These are phyloP conservation scores for Hirschioporus abietinus DNA, from an alignment of 768 basidiomycete genomes.

Conservation along the genomic window DNA sequence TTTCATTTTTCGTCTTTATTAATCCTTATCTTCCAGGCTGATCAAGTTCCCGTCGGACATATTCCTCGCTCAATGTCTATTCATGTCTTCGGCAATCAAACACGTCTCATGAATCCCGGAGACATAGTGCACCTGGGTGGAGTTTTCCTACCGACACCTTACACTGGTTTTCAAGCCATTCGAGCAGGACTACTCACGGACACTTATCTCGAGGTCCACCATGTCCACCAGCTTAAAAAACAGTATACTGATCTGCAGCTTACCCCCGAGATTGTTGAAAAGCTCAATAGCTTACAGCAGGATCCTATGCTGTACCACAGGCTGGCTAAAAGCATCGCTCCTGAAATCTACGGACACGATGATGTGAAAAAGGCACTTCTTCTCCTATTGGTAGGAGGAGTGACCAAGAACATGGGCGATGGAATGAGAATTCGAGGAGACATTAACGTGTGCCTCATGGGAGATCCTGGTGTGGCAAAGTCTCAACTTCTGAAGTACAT, in stretches of 20 bases:
- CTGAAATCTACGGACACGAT: slow-evolving; percentile 96
- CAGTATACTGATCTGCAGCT: slow-evolving; percentile 94
- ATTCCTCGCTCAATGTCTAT: slow-evolving; percentile 98
- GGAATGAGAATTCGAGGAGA: slow-evolving; percentile 99
- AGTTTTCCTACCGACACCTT: slow-evolving; percentile 95
- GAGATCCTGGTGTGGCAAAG: slow-evolving; percentile 98
- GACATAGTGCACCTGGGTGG: slow-evolving; percentile 96
- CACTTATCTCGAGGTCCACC: slow-evolving; percentile 90
- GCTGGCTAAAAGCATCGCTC: slow-evolving; percentile 91
- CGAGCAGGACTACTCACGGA: slow-evolving; percentile 96
- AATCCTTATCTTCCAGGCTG: slow-evolving; percentile 52
- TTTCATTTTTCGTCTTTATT: slow-evolving; percentile 7
- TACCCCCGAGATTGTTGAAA: slow-evolving; percentile 73
- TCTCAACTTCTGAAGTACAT: slow-evolving; percentile 97
- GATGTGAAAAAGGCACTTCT: slow-evolving; percentile 97
- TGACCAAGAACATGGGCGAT: slow-evolving; percentile 91
- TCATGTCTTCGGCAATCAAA: slow-evolving; percentile 88
- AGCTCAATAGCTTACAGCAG: slow-evolving; percentile 59
- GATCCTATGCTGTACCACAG: slow-evolving; percentile 84
- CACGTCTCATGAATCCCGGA: slow-evolving; percentile 89
- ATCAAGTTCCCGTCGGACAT: slow-evolving; percentile 99
- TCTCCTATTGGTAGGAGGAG: slow-evolving; percentile 89
- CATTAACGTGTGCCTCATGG: slow-evolving; percentile 97
- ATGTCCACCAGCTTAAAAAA: slow-evolving; percentile 93
- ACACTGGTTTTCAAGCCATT: slow-evolving; percentile 95